Evolutionary conservation across 129 eudicot genomes (phyloP), one percentile per base, ranked within the genome.

Genomic region (Centaurea solstitialis): DNA sequence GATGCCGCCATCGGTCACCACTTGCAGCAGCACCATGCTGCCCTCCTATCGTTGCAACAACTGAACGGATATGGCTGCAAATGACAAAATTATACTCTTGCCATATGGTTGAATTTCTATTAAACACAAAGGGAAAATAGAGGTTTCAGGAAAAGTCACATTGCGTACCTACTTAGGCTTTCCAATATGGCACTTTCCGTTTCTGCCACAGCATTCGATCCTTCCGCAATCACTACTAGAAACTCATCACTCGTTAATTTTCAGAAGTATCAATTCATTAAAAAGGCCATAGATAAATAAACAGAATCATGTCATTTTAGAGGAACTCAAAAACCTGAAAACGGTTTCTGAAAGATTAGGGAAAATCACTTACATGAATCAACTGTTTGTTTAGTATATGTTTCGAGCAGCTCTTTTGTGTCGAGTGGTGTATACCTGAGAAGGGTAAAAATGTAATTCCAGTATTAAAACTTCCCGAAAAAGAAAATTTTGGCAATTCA

Each of bases 31-130:
- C 93, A 28, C 99, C 99, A 75, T 89, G 86, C 45, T 72, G 76
- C 66, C 97, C 98, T 57, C 99, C 99, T 83, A 95, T 76, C 37
- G 99, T 95, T 73, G 99, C 89, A 84, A 95, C 86, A 82, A 95
- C 98, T 12, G 97, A 81, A 70, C 99, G 96, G 40, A 94, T 89
- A 79, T 95, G 97, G 77, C 99, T 95, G 91, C 59, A 76, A 72
- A 81, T 9, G 68, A 12, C 76, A 70, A 71, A 26, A 12, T 72
- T 50, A 66, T 57, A 22, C 4, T 59, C 18, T n/a, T 21, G 30
- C 68, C 47, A 64, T 40, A 21, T 18, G 26, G 70, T 33, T 65
- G 20, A 62, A 81, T 13, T 26, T 81, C 26, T 30, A 12, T 39
- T 24, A 69, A 28, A 22, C 37, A 6, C 35, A 45, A 45, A 78